Base-by-base conservation (phyloP, 2,329 filamentous ascomycete species). In the Metarhizium brunneum region DNA sequence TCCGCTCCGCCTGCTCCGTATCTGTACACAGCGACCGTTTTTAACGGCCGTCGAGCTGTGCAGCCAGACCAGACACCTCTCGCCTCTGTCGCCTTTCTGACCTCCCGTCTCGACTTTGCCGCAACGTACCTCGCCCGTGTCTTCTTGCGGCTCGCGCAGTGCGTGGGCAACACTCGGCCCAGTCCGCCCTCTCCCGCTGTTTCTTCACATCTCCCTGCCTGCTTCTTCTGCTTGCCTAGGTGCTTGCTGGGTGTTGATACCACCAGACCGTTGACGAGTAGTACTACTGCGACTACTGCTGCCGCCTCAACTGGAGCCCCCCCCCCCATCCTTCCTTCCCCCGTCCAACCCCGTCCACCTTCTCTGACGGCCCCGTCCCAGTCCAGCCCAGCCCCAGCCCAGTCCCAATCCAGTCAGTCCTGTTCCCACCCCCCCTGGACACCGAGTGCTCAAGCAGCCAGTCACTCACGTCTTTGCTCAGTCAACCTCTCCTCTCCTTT, bases 371-470 rank as follows among this genome's bases (percentile, higher is more conserved):
- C 25, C 50, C 50, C 52, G 20, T 59, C 61, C 58, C 16, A 43
- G 32, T 35, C 38, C 10, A 25, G 35, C 25, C 50, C 50, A 48
- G 20, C 59, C 61, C 58, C 16, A 43, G 32, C 10, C 38, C 10
- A 20, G 16, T 60, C 61, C 58, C n/a, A 47, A 25, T 53, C 42
- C 42, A 29, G 52, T 49, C 42, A 29, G 52, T 49, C 47, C 61
- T 63, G 59, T 59, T 61, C 60, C 59, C 62, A 60, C 61, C 58
- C 62, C 25, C 59, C 61, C 50, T 49, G 35, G 51, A 45, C 47
- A 10, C 42, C n/a, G 16, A 52, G 42, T 47, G 32, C 38, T 56
- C 53, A 49, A 32, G 30, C 59, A 38, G 51, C 53, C 56, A 56
- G 56, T 57, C 54, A 36, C 38, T 52, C 25, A 25, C 25, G 25